Base-by-base conservation (phyloP, 2,329 filamentous ascomycete genomes). In the Colletotrichum plurivorum region DNA sequence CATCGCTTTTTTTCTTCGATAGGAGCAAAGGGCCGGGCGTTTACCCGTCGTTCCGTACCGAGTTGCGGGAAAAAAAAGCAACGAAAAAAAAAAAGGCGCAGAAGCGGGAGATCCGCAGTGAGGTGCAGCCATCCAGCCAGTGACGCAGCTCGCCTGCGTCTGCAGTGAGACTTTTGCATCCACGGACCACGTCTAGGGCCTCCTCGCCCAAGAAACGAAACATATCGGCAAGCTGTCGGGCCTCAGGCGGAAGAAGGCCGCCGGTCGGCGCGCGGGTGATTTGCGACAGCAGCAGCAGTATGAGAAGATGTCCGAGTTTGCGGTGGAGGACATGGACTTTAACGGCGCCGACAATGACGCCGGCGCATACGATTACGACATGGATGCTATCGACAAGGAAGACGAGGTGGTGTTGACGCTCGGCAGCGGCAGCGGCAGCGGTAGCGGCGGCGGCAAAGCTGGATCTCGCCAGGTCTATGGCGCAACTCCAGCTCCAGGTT, bases 11-110 rank as follows among this genome's bases (percentile, higher is more conserved):
- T 20, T 49, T 61, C 46, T 61, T 61, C 18, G 27, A 41, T 51
- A 41, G 27, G 46, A 51, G 6, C 18, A 22, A 4, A 43, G 18
- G 31, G 58, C 22, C 48, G 58, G 48, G 18, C 41, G 8, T 41
- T 48, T 43, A 43, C 53, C 54, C 65, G 60, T 64, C 39, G 39
- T 66, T 55, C 54, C 39, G 53, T 69, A 43, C 49, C 61, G 36
- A 25, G 7, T 51, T 20, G 55, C 41, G 16, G 31, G 18, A 51
- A 20, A 39, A 18, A 49, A 36, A 27, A 27, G 18, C 16, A 22
- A 5, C 27, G 18, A 15, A 41, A 12, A 59, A 41, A 12, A 59
- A 41, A 58, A 49, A 13, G 48, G 13, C 36, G 61, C 54, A 59
- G 49, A n/a, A 46, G 65, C 60, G 39, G 27, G 58, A 56, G 31